Evolutionary conservation across 2,329 filamentous ascomycete species (phyloP).

Genomic region (Alternaria solani): DNA sequence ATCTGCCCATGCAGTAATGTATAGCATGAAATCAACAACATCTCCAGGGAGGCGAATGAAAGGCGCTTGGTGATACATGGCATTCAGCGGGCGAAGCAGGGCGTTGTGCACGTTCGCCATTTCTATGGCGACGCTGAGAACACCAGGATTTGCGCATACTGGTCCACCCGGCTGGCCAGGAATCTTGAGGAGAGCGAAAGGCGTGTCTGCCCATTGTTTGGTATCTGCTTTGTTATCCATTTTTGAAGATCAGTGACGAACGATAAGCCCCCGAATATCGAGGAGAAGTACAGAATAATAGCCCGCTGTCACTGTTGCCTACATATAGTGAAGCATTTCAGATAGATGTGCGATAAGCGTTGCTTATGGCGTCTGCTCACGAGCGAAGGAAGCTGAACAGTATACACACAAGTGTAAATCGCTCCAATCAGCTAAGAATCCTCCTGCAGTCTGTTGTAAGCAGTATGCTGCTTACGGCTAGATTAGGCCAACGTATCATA

Average conservation of each 20-base stretch:
- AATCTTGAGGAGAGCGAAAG: slow-evolving; percentile 21
- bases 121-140: slow-evolving; percentile 40
- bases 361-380: not conserved
- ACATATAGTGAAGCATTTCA: not conserved
- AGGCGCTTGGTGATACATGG: slow-evolving; percentile 46
- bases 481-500: not conserved
- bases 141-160: slow-evolving; percentile 41
- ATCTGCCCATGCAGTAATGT: slow-evolving; percentile 44
- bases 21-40: slow-evolving; percentile 41
- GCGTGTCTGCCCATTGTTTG: slow-evolving; percentile 20
- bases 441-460: slow-evolving; percentile 1
- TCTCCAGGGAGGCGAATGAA: slow-evolving; percentile 28
- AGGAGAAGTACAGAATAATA: not conserved
- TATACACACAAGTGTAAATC: not conserved
- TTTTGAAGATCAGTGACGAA: not conserved
- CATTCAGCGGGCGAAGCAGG: slow-evolving; percentile 49
- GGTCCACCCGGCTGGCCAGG: slow-evolving; percentile 18
- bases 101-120: slow-evolving; percentile 50
- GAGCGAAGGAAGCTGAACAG: not conserved
- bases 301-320: not conserved
- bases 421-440: not conserved
- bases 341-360: not conserved
- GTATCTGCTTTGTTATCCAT: not conserved
- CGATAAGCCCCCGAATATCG: not conserved
- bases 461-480: slow-evolving; percentile 8